phyloP scores from a whole-genome alignment of 805 yeast genomes.

The Lipomyces sp. region DNA sequence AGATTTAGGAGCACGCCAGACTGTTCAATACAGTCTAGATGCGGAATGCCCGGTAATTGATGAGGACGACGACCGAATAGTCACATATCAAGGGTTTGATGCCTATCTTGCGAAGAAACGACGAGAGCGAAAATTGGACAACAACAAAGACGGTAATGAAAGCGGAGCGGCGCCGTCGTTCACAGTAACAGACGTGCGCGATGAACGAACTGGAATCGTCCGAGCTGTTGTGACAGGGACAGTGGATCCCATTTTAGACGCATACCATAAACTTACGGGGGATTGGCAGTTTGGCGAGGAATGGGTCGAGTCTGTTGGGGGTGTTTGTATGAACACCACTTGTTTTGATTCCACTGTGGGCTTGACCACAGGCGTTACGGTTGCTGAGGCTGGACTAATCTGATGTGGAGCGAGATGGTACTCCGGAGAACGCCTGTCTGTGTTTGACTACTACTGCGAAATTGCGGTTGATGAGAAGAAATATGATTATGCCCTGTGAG shows the following conservation, averaged over 20 bases:
- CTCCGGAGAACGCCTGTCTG: no score
- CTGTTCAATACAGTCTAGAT: no score
- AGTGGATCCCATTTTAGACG: constrained; percentile 15
- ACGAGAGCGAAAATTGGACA: background rate
- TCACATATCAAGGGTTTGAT: no score
- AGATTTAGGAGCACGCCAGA: no score
- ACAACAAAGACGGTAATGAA: background rate
- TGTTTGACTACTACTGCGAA: no score
- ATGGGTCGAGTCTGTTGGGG: background rate
- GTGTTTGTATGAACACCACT: background rate
- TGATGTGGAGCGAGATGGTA: no score
- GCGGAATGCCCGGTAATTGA: no score
- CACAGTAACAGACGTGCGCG: constrained; percentile 2
- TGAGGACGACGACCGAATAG: no score
- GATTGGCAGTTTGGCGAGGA: constrained; percentile 12
- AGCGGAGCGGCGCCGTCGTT: constrained; percentile 1
- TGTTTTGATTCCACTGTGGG: background rate
- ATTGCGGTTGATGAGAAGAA: no score
- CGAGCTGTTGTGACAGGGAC: constrained; percentile 3
- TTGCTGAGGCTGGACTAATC: background rate
- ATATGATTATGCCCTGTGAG: no score
- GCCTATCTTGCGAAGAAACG: no score
- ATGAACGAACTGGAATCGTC: background rate
- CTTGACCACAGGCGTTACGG: background rate
- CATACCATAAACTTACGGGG: constrained; percentile 14